Evolutionary conservation across 2,329 filamentous ascomycete species (phyloP), one percentile per base, ranked within the genome.

Genomic region (Sclerotiophoma versabilis): DNA sequence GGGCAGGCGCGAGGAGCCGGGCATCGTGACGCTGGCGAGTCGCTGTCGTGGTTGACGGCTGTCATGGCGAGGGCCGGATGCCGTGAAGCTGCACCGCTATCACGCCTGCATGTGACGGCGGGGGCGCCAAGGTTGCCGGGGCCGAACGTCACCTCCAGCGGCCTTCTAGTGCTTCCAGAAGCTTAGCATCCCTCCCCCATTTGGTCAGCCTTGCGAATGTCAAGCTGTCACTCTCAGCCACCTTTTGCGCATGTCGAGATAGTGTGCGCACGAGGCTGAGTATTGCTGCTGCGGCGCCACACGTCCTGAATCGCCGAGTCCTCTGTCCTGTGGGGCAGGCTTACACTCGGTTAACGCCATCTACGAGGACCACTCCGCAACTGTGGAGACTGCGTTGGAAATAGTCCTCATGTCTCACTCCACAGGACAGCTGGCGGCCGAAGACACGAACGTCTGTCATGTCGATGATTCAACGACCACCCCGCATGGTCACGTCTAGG

Each of bases 1-100:
- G 64, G 89, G 87, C 75, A 91, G 85, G 69, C 87, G 83, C 64
- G 87, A 89, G 57, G 84, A 86, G 70, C 87, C 87, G 60, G 74
- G 72, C 74, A 76, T 76, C 23, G 29, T 66, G 54, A 27, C 33
- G 17, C 15, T 34, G 26, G 34, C n/a, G 23, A 32, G 32, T 30
- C 36, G 23, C 27, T 15, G 39, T 25, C n/a, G 27, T 38, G 34
- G 30, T 20, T 20, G 48, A 15, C 30, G 45, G 48, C 33, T 19
- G 45, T 39, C 47, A 49, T 38, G 22, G 49, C 50, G 52, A 60
- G 39, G 33, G 19, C 49, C 34, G 25, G 6, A 27, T 17, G 11
- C 37, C 22, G n/a, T 25, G 45, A 32, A 49, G 27, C 20, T 27
- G 46, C 17, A 17, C 42, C 12, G 15, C 38, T 38, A 39, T 58